Base-by-base conservation (phyloP, 768 basidiomycete species). In the Mrakia gelida region DNA sequence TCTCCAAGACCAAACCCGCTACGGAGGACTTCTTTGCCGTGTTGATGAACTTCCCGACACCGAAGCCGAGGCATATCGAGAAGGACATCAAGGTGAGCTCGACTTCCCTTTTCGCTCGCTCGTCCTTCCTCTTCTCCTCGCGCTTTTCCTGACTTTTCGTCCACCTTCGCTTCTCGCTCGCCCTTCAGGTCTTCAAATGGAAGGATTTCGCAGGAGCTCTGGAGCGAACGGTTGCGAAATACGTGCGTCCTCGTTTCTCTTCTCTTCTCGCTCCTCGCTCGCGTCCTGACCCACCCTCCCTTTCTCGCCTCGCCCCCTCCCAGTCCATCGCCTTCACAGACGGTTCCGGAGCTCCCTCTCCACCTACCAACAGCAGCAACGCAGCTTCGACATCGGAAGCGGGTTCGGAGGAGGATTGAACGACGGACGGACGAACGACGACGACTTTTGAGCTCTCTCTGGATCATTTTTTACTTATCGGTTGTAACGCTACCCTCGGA, bases 1-100 rank as follows among this genome's bases (percentile, higher is more conserved):
- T 98, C 5, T 92, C 92, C 41, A 99, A 97, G 86, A 89, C 89
- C 83, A 92, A 92, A 81, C 86, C 88, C 0, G 91, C 90, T 16
- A 91, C 89, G 77, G 92, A 92, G 81, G 87, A 88, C n/a, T 93
- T 98, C 84, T 99, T 98, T 88, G 90, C 92, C 85, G 88, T 90
- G 81, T 95, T 99, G 86, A 98, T 99, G 96, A 90, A 92, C 73
- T 96, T 97, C 82, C 93, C 95, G 0, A 89, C 90, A 65, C 96
- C 96, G 11, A 95, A 93, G 83, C 96, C 96, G 4, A 88, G 96
- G 75, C 95, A 95, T 83, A 99, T 98, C 80, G 96, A 98, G 83
- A 98, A 98, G 87, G 94, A 98, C 82, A 88, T 99, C 83, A 87
- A 87, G 82, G 86, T 87, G 28, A 61, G 59, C 41, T 45, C 15